Base-by-base conservation (phyloP, 2,329 filamentous ascomycete species). In the Phoma sp. region DNA sequence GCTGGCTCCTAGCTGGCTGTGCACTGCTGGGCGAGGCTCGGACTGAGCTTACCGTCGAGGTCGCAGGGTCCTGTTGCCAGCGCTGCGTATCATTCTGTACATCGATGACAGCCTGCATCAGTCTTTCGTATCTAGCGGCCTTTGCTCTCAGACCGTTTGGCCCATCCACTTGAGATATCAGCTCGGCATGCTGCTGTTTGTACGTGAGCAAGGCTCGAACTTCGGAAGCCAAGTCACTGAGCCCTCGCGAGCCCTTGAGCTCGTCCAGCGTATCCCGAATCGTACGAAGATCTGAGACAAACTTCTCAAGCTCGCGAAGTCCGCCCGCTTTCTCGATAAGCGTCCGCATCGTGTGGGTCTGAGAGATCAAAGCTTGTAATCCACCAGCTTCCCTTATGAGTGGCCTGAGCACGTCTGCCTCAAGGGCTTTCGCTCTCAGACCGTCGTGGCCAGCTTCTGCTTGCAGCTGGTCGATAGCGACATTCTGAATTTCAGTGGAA, bases 371-470 rank as follows among this genome's bases (percentile, higher is more conserved):
- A 40, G 55, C 56, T 22, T 60, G 56, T 9, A 60, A 22, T 15
- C 62, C 61, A 10, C 63, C 63, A 33, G 58, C 57, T 25, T 63
- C 58, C 27, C 45, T 50, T 13, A 65, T 43, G 19, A 60, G 39
- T 10, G 63, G 55, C 24, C 56, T 58, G 38, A 65, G 43, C 6
- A 52, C 25, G 32, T 64, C 55, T 17, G 53, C 53, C 51, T 64
- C 55, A 13, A 61, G 57, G 5, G 63, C 63, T 44, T 61, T 64
- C 24, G 57, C 55, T 31, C 57, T 57, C 27, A 65, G 32, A 33
- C 61, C 59, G 29, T 58, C 53, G 44, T 32, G 39, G 21, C 57
- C 61, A 39, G 59, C 59, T 31, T 64, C 61, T 4, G 50, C 49
- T 19, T 51, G 59, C 31, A 65, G 51, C 39, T 65, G 59, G 2